Conservation (phyloP, 257 asterid genomes). For the Capsicum rhomboideum region DNA sequence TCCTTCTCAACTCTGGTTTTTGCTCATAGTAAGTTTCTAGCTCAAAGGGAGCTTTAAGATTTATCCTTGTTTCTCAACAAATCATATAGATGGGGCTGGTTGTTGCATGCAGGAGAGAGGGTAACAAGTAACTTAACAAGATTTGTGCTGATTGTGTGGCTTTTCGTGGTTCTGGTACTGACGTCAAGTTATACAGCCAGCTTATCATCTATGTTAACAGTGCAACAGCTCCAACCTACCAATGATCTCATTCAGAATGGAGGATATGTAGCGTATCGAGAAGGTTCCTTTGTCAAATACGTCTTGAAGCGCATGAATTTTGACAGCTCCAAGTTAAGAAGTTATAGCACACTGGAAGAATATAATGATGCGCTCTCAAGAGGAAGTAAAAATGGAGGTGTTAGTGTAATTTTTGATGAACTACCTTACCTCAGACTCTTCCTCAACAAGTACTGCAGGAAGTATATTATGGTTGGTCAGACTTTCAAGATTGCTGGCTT, state of each 20-base stretch:
- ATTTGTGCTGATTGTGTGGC: slow-evolving; percentile 46
- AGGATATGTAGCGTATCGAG: slow-evolving; percentile 33
- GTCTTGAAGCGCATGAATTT: slow-evolving; percentile 15
- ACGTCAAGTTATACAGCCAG: slow-evolving; percentile 53
- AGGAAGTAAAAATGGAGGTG: slow-evolving; percentile 46
- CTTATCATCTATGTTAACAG: slow-evolving; percentile 52
- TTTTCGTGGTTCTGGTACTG: slow-evolving; percentile 43
- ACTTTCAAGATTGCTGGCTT: slow-evolving; percentile 30
- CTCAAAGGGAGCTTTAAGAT: background rate
- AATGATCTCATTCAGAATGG: slow-evolving; percentile 25
- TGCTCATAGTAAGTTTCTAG: slow-evolving; percentile 36
- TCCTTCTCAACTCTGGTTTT: slow-evolving; percentile 46
- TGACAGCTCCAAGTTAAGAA: slow-evolving; percentile 20
- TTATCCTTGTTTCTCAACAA: background rate
- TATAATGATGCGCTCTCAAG: slow-evolving; percentile 31
- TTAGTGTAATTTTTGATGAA: slow-evolving; percentile 40
- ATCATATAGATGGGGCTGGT: background rate
- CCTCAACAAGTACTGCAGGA: slow-evolving; percentile 26
- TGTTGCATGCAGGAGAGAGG: slow-evolving; percentile 39
- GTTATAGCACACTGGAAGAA: slow-evolving; percentile 19
- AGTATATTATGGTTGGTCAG: slow-evolving; percentile 33
- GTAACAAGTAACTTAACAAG: slow-evolving; percentile 39
- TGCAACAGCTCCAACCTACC: slow-evolving; percentile 39
- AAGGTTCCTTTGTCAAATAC: slow-evolving; percentile 24
- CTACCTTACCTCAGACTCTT: slow-evolving; percentile 33